Evolutionary conservation across 1,139 yeast species (phyloP), one percentile per base, ranked within the genome.

Genomic region (Saccharomyces hybrid): DNA sequence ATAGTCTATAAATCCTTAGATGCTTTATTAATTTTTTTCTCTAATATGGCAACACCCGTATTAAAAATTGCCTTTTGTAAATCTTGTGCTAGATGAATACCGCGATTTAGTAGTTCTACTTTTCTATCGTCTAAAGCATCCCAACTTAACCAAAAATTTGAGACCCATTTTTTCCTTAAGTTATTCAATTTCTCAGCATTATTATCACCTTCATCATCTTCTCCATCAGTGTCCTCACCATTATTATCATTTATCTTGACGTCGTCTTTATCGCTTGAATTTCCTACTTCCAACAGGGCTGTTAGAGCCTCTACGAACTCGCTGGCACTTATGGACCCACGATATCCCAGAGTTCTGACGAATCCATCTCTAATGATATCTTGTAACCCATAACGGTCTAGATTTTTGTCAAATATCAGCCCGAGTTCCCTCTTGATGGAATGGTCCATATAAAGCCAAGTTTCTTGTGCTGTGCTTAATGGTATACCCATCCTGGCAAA

Each of bases 401-500:
- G 73, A 53, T 88, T 87, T 59, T 82, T 83, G 54, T 76, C 79
- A 65, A 95, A 86, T 42, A 88, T 85, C 16, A 76, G 72, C 21
- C 86, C 85, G 34, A 95, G 73, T 58, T 83, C 86, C 56, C 84
- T 82, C 68, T 93, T 95, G 51, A 93, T 77, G 14, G 80, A 78
- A 50, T 88, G 80, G 66, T 90, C 95, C 84, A 91, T 83, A 69
- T 93, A 95, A 34, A 86, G 78, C 97, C 98, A 95, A 59, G 85
- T 84, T 70, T 95, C 97, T 64, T 86, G 87, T 1, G 98, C 95
- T 26, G 87, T 86, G 2, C 84, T 87, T 51, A 95, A 74, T 0
- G 97, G 86, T 4, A 95, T 86, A 6, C 99, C 99, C 97, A 95
- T 93, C 62, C 87, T 83, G 2, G 99, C 99, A 73, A 95, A 87